Percentiles rank a stretch among this genome's conserved stretches.
Conservation (phyloP, 2,329 filamentous ascomycete genomes). For the Penicillium sp. region DNA sequence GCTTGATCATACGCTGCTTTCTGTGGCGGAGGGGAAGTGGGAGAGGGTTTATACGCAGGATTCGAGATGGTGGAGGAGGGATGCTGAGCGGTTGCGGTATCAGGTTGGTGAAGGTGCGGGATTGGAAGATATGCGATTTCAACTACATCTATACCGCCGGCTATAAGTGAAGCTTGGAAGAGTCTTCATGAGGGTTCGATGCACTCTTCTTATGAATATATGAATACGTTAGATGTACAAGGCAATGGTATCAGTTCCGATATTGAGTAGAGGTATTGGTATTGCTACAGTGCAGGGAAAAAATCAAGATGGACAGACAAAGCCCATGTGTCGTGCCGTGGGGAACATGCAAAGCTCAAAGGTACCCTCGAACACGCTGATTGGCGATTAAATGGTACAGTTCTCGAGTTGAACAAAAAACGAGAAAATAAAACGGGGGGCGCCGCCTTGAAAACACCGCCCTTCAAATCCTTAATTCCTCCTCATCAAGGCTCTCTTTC, state of each 20-base stretch:
- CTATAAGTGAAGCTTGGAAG: too few species aligned
- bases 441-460: conserved; percentile 7
- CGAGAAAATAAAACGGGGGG: conserved; percentile 13
- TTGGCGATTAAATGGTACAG: conserved; percentile 33
- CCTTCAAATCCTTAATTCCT: conserved; percentile 6
- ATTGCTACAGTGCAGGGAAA: conserved; percentile 31
- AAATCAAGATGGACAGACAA: conserved; percentile 23
- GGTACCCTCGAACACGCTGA: conserved; percentile 26
- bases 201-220: not conserved
- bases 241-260: not conserved
- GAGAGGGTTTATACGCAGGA: conserved; percentile 75
- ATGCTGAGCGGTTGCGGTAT: conserved; percentile 67
- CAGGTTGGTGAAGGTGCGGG: conserved; percentile 85
- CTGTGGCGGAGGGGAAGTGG: conserved; percentile 62
- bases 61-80: conserved; percentile 81
- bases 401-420: conserved; percentile 1
- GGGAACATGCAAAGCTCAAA: conserved; percentile 34
- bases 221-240: not conserved
- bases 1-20: conserved; percentile 77
- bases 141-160: conserved; percentile 78
- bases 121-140: conserved; percentile 93
- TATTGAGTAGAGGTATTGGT: conserved; percentile 31
- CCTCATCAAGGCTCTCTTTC: conserved; percentile 9
- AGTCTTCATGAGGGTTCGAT: too few species aligned
- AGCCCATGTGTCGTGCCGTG: conserved; percentile 31